Base-by-base conservation (phyloP, 805 yeast genomes). In the Saccharomycopsis sp. region DNA sequence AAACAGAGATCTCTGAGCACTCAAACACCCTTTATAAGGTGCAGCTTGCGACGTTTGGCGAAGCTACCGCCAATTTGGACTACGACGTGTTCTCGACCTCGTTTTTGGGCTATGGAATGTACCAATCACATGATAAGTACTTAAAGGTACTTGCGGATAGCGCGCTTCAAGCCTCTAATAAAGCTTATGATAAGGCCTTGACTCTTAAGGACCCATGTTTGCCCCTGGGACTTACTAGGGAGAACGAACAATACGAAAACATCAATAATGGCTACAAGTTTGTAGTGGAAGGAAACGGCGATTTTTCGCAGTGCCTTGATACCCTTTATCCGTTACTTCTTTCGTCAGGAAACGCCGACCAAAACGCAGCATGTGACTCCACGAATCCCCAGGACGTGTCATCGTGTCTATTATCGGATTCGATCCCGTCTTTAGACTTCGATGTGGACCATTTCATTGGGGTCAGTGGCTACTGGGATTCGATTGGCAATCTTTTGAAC, bases 401-500 rank as follows among this genome's bases (percentile, higher is more conserved):
- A 0, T 73, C 82, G 2, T 84, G 88, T 68, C 68, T 83, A 12
- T 67, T 83, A 49, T 74, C 76, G 53, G 84, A 82, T 62, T 67
- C 75, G 20, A 73, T 81, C 29, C 89, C 88, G 0, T 72, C 79
- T 5, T 79, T 84, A 69, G 83, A 80, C 63, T 82, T 84, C 64
- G 79, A 79, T 53, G 71, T 78, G 38, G 78, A 81, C 62, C 79
- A 78, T 58, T 84, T 85, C 58, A 72, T 82, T 47, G 89, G 88
- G 0, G 85, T 85, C 7, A 82, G 86, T 60, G 88, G 87, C 2
- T 83, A 83, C 66, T 83, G 86, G 84, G 84, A 84, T 64, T 79
- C 84, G 2, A 72, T 84, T 47, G 75, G 77, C n/a, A 73, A 75
- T 54, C 69, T 82, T 44, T 65, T 80, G 42, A 69, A 73, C 9